A percentile compares a stretch with the other conserved stretches of the same genome.
Evolutionary conservation across 352 stramenopile genomes (phyloP).

Genomic region (Thraustochytrium sp.): DNA sequence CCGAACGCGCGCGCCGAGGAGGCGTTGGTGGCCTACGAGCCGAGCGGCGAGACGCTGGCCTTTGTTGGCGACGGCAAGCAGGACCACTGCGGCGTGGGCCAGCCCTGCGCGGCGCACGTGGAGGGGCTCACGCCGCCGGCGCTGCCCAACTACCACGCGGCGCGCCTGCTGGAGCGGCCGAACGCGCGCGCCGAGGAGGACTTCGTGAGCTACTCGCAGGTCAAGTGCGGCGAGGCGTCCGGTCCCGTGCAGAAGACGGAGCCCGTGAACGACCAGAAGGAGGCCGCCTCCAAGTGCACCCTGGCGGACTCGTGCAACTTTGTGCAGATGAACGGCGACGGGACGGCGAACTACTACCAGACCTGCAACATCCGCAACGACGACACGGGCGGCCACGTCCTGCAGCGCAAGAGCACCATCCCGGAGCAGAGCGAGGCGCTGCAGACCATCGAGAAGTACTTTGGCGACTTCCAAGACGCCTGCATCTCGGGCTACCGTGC

Average conservation of each 20-base stretch:
- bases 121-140: not conserved
- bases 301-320: not conserved
- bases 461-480: not conserved
- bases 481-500: too few relatives aligned
- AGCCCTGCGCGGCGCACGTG: not conserved
- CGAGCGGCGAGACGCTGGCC: too few relatives aligned
- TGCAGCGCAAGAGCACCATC: not conserved
- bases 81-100: not conserved
- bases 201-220: not conserved
- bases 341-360: not conserved
- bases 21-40: too few relatives aligned
- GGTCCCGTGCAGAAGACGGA: not conserved
- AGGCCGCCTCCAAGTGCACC: not conserved
- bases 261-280: too few relatives aligned
- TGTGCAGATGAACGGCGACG: not conserved
- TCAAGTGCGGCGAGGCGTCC: not conserved
- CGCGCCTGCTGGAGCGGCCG: not conserved
- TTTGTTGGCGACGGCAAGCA: too few relatives aligned
- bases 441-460: not conserved
- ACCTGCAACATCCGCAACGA: not conserved
- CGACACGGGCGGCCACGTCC: not conserved
- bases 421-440: not conserved
- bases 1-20: too few relatives aligned
- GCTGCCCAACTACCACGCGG: not conserved
- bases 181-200: not conserved